Percentiles rank a stretch among this genome's conserved stretches.
Conservation (phyloP, 257 asterid genomes). For the Cynanchum wilfordii region DNA sequence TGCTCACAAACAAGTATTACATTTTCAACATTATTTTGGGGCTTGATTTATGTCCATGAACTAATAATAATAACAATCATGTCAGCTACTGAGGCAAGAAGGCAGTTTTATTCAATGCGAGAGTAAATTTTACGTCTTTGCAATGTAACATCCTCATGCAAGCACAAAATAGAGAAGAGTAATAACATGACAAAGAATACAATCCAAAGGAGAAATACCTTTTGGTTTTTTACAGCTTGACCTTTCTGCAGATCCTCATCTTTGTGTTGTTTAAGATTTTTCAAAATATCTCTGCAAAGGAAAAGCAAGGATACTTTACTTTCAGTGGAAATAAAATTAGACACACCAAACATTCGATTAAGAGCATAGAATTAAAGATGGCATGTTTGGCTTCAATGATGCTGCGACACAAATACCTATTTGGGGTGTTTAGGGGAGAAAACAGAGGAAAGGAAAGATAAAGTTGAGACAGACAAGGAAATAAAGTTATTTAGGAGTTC, state of each 20-base stretch:
- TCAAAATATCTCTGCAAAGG: slow-evolving; percentile 56
- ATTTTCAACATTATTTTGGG: background rate
- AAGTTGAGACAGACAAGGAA: no score
- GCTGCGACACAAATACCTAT: background rate
- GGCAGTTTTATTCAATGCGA: background rate
- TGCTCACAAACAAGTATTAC: background rate
- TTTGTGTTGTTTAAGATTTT: slow-evolving; percentile 61
- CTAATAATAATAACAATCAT: background rate
- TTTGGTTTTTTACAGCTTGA: slow-evolving; percentile 83
- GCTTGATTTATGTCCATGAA: background rate
- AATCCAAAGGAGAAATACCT: slow-evolving; percentile 39
- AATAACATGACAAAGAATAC: background rate
- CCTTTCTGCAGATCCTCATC: slow-evolving; percentile 81
- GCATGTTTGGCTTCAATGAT: background rate
- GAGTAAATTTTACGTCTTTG: background rate
- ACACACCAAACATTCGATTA: background rate
- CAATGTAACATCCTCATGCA: background rate
- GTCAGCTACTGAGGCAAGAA: background rate
- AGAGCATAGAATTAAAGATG: background rate
- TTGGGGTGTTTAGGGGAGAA: no score
- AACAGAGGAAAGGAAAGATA: no score
- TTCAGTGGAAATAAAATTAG: background rate
- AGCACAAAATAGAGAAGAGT: background rate
- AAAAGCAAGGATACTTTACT: slow-evolving; percentile 5
- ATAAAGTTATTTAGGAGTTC: no score